phyloP scores from a whole-genome alignment of 768 basidiomycete species.

The Leccinum variicolor region DNA sequence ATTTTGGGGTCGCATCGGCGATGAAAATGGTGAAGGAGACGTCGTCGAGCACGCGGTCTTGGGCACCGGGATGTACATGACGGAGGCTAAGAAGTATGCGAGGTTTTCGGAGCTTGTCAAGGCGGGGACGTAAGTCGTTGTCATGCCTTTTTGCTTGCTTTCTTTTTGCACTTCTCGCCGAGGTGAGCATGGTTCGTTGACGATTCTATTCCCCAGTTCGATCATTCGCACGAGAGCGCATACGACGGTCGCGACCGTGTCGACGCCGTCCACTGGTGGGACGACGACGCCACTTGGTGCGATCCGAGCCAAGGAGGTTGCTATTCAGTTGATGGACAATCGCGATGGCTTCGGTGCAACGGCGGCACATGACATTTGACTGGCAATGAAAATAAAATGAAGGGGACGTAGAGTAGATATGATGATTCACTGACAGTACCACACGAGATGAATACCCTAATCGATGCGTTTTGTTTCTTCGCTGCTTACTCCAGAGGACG shows the following conservation, averaged over 20 bases:
- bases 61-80: conserved; percentile 54
- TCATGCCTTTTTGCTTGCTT: conserved; percentile 1
- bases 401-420: not conserved
- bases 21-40: conserved; percentile 8
- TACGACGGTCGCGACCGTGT: conserved; percentile 25
- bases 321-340: conserved; percentile 24
- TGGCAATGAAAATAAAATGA: not conserved
- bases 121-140: conserved; percentile 45
- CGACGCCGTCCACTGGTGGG: conserved; percentile 13
- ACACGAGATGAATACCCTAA: conserved; percentile 13
- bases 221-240: conserved; percentile 37
- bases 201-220: conserved; percentile 17
- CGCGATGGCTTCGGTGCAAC: not conserved
- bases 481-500: too few species aligned
- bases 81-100: conserved; percentile 49
- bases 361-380: conserved; percentile 1
- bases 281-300: conserved; percentile 40
- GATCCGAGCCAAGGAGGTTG: conserved; percentile 74
- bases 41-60: conserved; percentile 34
- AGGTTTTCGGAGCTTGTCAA: conserved; percentile 52
- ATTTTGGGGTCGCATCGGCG: conserved; percentile 1
- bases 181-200: not conserved
- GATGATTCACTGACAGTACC: conserved; percentile 3
- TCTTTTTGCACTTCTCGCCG: conserved; percentile 2
- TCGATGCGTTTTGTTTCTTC: not conserved